phyloP scores from a whole-genome alignment of 805 yeast genomes.

The Blastobotrys muscicola region DNA sequence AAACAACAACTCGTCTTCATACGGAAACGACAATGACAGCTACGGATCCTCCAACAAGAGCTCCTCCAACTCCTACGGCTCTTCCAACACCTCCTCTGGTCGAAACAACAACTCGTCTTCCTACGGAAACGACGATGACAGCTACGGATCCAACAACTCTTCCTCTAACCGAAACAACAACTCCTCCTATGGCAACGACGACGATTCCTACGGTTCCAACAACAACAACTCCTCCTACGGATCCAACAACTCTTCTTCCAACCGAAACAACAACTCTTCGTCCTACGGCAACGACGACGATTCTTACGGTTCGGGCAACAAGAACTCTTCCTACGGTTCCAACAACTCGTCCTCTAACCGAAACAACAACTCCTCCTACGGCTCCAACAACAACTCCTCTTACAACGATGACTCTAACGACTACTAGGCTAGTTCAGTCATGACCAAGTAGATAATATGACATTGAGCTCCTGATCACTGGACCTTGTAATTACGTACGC shows the following conservation, averaged over 20 bases:
- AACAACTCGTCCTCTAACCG: no score
- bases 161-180: conserved; percentile 26
- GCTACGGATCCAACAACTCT: conserved; percentile 20
- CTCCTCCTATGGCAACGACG: conserved; percentile 24
- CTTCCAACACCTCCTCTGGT: conserved; percentile 19
- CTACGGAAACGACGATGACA: conserved; percentile 6
- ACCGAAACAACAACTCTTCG: conserved; percentile 16
- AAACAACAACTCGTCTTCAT: conserved; percentile 5
- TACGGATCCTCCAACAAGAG: conserved; percentile 15
- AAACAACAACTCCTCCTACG: background rate
- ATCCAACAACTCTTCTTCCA: conserved; percentile 28
- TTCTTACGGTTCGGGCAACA: conserved; percentile 4
- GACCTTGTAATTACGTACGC: no score
- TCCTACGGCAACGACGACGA: conserved; percentile 27
- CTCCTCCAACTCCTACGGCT: conserved; percentile 26
- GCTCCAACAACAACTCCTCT: conserved; percentile 6
- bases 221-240: conserved; percentile 22
- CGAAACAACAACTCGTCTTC: conserved; percentile 5
- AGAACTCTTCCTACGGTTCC: conserved; percentile 2
- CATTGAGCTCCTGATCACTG: no score
- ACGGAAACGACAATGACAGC: conserved; percentile 7
- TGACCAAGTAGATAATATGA: no score
- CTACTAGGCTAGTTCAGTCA: no score
- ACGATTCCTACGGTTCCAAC: conserved; percentile 9
- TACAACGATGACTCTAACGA: conserved; percentile 15